Base-by-base conservation (phyloP, 768 basidiomycete genomes). In the Collybia mongolica region DNA sequence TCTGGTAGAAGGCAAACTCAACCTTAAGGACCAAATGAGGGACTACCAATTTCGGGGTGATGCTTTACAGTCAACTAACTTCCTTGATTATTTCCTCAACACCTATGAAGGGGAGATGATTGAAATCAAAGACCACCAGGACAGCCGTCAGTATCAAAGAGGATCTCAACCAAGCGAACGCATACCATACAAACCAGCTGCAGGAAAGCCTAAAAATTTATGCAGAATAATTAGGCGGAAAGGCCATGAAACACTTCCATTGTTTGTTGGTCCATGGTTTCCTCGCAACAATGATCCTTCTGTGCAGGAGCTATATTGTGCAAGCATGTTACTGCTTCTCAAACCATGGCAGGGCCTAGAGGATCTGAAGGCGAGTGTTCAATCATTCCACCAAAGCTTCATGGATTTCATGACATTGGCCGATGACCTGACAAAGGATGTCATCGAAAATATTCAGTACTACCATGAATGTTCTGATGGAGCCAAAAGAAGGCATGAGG, bases 221-320 rank as follows among this genome's bases (percentile, higher is more conserved):
- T 40, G 23, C 20, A 17, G 17, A 18, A 18, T 44, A 5, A 1
- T 44, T 5, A 15, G 43, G 2, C 14, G 12, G 12, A 8, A 18
- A 0, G 61, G 58, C 0, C 74, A 74, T 49, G 68, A 72, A n/a
- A 70, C 58, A 0, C 12, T 75, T 2, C 68, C 69, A 0, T 56
- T 65, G 20, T 58, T 75, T 41, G 52, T 71, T 5, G 72, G 73
- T 0, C 47, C 36, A 7, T 72, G 61, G 52, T 67, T 72, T 42
- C 65, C 66, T 0, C 41, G 62, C 0, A 26, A 32, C 1, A 59
- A 71, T 32, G 54, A 64, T 5, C 26, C 35, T 6, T 44, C 51
- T 4, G 22, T 39, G 1, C n/a, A 17, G 1, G 46, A 60, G 1
- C 44, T 71, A 54, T 70, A 72, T 35, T 54, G 44, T 20, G 69